Evolutionary conservation across 257 asterid genomes (phyloP).

Genomic region (Mitragyna speciosa): DNA sequence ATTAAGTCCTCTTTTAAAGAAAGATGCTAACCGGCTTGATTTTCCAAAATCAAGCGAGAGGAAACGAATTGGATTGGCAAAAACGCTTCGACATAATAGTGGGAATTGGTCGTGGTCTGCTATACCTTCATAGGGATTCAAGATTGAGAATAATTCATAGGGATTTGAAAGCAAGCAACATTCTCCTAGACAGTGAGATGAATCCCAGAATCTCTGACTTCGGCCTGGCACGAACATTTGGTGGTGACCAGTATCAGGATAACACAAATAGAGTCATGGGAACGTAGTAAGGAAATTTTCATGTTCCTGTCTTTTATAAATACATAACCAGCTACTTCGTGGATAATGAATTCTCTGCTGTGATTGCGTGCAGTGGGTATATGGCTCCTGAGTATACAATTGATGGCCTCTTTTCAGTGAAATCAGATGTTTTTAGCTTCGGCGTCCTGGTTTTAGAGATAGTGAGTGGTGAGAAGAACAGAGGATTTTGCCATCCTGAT

Average conservation of each 20-base stretch:
- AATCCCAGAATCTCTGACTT: constrained; percentile 36
- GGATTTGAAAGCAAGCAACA: constrained; percentile 38
- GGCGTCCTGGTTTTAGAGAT: constrained; percentile 40
- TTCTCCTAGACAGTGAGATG: constrained; percentile 35
- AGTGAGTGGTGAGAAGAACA: constrained; percentile 30
- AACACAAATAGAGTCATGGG: constrained; percentile 39
- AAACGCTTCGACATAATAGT: constrained; percentile 25
- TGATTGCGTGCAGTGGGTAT: constrained; percentile 27
- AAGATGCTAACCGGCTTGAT: neutral
- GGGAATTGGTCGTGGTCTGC: constrained; percentile 29
- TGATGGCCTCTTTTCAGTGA: constrained; percentile 33
- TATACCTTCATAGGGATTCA: constrained; percentile 30
- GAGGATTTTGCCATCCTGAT: constrained; percentile 31
- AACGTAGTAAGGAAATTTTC: constrained; percentile 31
- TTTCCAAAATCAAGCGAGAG: constrained; percentile 23
- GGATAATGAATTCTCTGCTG: neutral
- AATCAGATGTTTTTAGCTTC: constrained; percentile 39
- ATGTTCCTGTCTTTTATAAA: neutral
- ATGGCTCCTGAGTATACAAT: constrained; percentile 43
- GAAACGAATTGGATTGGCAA: constrained; percentile 20
- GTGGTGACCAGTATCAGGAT: constrained; percentile 31
- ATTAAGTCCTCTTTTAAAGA: neutral
- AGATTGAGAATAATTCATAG: constrained; percentile 39
- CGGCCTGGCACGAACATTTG: constrained; percentile 38
- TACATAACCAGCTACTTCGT: neutral